Evolutionary conservation across 164 flowering plant genomes (phyloP), one percentile per base, ranked within the genome.

Genomic region (Dillenia turbinata): DNA sequence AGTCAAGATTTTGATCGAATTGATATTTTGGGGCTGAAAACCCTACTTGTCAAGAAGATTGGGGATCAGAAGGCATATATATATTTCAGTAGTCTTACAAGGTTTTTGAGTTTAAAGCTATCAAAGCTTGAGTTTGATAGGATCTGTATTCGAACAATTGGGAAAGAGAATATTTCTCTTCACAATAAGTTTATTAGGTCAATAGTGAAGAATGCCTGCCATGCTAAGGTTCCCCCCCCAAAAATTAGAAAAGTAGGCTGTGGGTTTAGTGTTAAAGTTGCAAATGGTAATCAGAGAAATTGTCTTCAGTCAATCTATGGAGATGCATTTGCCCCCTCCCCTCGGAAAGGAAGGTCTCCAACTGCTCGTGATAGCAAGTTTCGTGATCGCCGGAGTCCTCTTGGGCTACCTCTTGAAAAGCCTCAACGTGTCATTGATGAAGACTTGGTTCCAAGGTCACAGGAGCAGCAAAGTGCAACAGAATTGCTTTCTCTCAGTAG

Each of bases 401-500:
- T 88, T 50, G 86, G 79, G 50, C 86, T 85, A 48, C 86, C 86
- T 16, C 66, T 71, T 62, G 81, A 78, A 59, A 83, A 81, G 72
- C 67, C 54, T 51, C 76, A 73, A 10, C 66, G 68, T 61, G 56
- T 56, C 45, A 12, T 33, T 11, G 61, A 51, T 66, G 85, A 83
- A 57, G 93, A 78, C 60, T 48, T 69, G 5, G 54, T 52, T 1
- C 61, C 71, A 0, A 82, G 78, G 72, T 64, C 76, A 22, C 86
- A 70, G 64, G 87, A 83, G 68, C 88, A 77, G 67, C 83, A 81
- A 65, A 83, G 85, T 76, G 76, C 81, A 3, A 75, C 85, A 2
- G 90, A 83, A 49, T 57, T 88, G 73, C 57, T 73, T 72, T 86
- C 93, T 59, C 83, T 80, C 14, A 82, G 84, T 43, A 88, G 97